Evolutionary conservation across 2,329 filamentous ascomycete species (phyloP).

Genomic region (Chlorencoelia australis): DNA sequence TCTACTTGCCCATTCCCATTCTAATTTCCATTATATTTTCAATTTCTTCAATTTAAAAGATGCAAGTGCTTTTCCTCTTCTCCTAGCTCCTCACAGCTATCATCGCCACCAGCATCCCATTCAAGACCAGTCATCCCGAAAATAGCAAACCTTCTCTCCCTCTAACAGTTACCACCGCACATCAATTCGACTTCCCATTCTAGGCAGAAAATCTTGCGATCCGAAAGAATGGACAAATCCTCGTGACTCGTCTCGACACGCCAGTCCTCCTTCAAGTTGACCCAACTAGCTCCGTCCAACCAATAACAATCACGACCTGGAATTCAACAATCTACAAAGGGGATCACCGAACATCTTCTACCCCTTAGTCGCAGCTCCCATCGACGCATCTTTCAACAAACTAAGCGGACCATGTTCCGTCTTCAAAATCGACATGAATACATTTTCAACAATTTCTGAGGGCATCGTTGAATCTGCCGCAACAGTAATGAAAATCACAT

Average conservation of each 20-base stretch:
- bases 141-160: conserved; percentile 5
- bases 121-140: not conserved
- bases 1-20: too few species aligned
- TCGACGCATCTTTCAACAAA: conserved; percentile 19
- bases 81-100: too few species aligned
- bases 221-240: conserved; percentile 29
- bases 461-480: conserved; percentile 2
- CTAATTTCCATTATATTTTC: too few species aligned
- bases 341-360: conserved; percentile 29
- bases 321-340: conserved; percentile 23
- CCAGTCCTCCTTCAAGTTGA: conserved; percentile 29
- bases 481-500: conserved; percentile 6
- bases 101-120: too few species aligned
- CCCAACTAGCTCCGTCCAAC: conserved; percentile 14
- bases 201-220: conserved; percentile 30
- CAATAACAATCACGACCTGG: conserved; percentile 21
- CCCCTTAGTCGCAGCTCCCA: conserved; percentile 19
- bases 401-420: conserved; percentile 16
- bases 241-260: conserved; percentile 25
- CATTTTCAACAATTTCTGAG: conserved; percentile 5
- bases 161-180: conserved; percentile 7
- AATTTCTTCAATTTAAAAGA: too few species aligned
- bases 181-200: conserved; percentile 6
- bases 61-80: too few species aligned
- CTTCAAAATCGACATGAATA: conserved; percentile 18